These are phyloP conservation scores for Trypanosoma rangeli DNA, from an alignment of 208 protist genomes.

Conservation along the genomic window DNA sequence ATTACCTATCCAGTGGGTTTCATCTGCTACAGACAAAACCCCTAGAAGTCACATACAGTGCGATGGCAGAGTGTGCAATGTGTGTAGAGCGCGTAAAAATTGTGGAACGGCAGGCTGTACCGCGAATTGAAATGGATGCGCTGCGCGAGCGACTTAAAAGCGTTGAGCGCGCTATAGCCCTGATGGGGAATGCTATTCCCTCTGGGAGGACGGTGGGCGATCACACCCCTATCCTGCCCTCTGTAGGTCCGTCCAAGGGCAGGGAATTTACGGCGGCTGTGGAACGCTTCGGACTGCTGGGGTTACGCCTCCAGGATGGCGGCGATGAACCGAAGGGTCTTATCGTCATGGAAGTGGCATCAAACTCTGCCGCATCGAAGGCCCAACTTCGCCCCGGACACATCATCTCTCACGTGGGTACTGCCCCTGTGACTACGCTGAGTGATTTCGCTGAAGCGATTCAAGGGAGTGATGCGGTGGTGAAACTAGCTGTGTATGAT, in stretches of 20 bases:
- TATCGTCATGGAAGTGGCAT: constrained; percentile 30
- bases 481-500: constrained; percentile 60
- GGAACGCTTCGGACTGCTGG: not conserved
- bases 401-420: constrained; percentile 58
- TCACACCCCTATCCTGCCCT: not conserved
- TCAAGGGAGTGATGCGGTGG: constrained; percentile 9
- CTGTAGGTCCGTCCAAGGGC: not conserved
- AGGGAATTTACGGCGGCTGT: not conserved
- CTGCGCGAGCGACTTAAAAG: constrained; percentile 34
- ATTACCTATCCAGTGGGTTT: constrained; percentile 44
- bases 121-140: constrained; percentile 27
- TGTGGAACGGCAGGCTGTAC: constrained; percentile 32
- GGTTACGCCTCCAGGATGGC: constrained; percentile 11
- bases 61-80: constrained; percentile 29
- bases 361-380: constrained; percentile 31
- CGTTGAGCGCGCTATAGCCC: constrained; percentile 1
- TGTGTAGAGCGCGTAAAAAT: constrained; percentile 33
- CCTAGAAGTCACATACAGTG: constrained; percentile 32
- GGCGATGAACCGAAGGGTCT: constrained; percentile 38
- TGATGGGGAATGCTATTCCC: not conserved
- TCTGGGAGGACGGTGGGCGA: not conserved
- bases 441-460: constrained; percentile 36
- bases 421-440: constrained; percentile 28
- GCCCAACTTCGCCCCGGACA: constrained; percentile 30
- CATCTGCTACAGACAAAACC: constrained; percentile 25